phyloP scores from a whole-genome alignment of 352 stramenopile genomes.

The Phytophthora nicotianae region DNA sequence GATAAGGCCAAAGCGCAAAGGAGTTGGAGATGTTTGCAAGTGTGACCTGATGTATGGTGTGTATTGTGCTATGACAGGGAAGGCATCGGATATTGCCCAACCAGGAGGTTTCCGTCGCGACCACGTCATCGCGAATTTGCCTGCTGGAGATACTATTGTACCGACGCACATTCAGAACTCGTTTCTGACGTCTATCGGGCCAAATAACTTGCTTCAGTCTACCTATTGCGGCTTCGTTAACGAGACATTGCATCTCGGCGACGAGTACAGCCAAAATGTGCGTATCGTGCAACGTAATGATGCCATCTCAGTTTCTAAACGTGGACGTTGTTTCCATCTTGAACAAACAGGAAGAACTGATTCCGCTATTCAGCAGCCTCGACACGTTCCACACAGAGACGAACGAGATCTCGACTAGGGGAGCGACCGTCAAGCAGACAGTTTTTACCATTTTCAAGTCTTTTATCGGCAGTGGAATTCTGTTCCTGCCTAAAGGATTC shows the following conservation, averaged over 20 bases:
- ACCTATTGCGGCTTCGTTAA: constrained; percentile 51
- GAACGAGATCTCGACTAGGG: constrained; percentile 29
- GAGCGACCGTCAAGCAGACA: constrained; percentile 43
- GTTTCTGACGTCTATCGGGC: constrained; percentile 43
- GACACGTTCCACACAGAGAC: constrained; percentile 10
- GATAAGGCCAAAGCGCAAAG: not conserved
- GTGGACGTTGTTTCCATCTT: not conserved
- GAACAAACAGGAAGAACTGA: constrained; percentile 21
- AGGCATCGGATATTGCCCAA: constrained; percentile 49
- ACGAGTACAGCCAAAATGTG: constrained; percentile 44
- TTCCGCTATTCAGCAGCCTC: constrained; percentile 23
- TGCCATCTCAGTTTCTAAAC: constrained; percentile 2
- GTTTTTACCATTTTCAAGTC: constrained; percentile 74
- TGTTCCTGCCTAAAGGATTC: constrained; percentile 69
- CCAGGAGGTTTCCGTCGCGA: constrained; percentile 55
- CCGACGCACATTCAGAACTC: constrained; percentile 40
- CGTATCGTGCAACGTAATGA: constrained; percentile 3
- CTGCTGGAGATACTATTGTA: constrained; percentile 10
- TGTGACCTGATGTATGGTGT: not conserved
- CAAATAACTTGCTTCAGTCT: constrained; percentile 39
- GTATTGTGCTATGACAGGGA: constrained; percentile 27
- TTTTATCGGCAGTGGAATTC: constrained; percentile 67
- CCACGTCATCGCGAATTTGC: constrained; percentile 45
- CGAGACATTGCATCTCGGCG: constrained; percentile 44
- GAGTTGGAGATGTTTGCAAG: not conserved